Percentiles rank a stretch among this genome's conserved stretches.
phyloP scores from a whole-genome alignment of 768 basidiomycete genomes.

The Hortiboletus campestris region DNA sequence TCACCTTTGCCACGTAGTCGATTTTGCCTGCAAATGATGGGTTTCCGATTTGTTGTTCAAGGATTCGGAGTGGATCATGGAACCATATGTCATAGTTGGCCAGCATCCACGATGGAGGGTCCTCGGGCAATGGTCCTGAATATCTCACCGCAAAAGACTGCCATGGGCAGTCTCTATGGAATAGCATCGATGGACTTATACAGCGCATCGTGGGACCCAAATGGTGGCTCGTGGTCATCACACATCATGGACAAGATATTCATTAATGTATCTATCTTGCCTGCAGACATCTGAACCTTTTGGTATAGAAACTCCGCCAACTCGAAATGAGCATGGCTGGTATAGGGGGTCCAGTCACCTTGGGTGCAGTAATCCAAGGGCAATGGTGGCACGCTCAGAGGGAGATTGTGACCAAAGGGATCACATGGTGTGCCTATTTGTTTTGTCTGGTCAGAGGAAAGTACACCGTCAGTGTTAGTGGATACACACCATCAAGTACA shows the following conservation, averaged over 20 bases:
- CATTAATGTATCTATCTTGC: not conserved
- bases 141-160: not conserved
- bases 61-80: not conserved
- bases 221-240: not conserved
- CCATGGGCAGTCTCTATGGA: not conserved
- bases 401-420: too few relatives aligned
- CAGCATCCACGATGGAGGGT: not conserved
- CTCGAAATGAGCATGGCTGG: too few relatives aligned
- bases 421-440: too few relatives aligned
- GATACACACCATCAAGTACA: too few relatives aligned
- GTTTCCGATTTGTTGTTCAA: not conserved
- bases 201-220: not conserved
- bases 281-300: not conserved
- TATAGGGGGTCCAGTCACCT: not conserved
- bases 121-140: not conserved
- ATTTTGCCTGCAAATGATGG: not conserved
- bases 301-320: too few relatives aligned
- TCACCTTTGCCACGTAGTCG: not conserved
- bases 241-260: not conserved
- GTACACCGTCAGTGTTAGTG: too few relatives aligned
- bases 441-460: too few relatives aligned
- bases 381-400: too few relatives aligned
- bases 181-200: not conserved
- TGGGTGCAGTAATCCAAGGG: not conserved
- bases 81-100: not conserved